A percentile compares a stretch with the other conserved stretches of the same genome.
These are phyloP conservation scores for Bacterosira constricta DNA, from an alignment of 108 stramenopile genomes.

Conservation along the genomic window DNA sequence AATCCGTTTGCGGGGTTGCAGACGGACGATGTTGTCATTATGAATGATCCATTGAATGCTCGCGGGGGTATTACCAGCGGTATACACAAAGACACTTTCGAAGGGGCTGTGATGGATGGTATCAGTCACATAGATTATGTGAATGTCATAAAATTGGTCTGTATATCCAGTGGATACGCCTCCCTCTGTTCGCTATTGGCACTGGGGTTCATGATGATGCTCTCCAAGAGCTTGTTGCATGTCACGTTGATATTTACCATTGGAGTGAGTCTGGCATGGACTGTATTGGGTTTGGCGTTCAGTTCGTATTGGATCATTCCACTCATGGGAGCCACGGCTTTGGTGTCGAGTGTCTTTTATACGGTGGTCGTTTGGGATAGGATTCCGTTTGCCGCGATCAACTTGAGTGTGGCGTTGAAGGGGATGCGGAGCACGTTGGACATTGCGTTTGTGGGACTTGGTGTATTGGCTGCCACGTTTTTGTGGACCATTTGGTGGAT, in stretches of 20 bases:
- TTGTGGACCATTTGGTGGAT: constrained; percentile 67
- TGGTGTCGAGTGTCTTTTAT: constrained; percentile 30
- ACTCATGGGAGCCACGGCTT: constrained; percentile 8
- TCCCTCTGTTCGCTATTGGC: constrained; percentile 36
- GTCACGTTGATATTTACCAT: constrained; percentile 35
- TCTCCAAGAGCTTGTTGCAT: constrained; percentile 33
- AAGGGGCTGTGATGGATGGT: neutral
- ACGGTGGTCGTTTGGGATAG: constrained; percentile 52
- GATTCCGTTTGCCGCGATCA: constrained; percentile 55
- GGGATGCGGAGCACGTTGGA: constrained; percentile 50
- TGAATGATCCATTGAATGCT: neutral
- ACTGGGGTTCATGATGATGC: constrained; percentile 51
- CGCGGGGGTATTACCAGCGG: neutral
- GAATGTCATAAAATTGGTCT: constrained; percentile 40
- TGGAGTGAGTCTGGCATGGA: constrained; percentile 20
- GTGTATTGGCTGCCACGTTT: constrained; percentile 46
- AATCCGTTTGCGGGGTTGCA: constrained; percentile 45
- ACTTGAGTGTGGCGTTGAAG: constrained; percentile 52
- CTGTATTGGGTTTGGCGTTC: constrained; percentile 22
- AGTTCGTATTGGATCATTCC: constrained; percentile 26
- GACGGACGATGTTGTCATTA: constrained; percentile 40
- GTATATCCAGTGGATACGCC: constrained; percentile 39
- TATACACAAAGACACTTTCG: neutral
- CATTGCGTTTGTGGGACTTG: constrained; percentile 52
- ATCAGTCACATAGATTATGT: constrained; percentile 47